phyloP scores from a whole-genome alignment of 257 asterid genomes.

The Hygrophila difformis region DNA sequence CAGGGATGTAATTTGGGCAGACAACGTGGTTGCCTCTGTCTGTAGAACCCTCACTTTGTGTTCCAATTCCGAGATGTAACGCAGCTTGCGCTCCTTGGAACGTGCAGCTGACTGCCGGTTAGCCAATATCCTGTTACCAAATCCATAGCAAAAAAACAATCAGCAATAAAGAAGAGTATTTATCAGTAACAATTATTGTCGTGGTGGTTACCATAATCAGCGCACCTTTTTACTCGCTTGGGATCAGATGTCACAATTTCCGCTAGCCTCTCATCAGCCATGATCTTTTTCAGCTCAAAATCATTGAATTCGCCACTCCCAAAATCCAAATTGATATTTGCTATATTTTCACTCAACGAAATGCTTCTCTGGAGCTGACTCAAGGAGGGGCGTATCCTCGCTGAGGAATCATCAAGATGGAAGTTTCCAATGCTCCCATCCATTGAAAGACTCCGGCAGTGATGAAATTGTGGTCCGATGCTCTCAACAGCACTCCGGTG shows the following conservation, averaged over 20 bases:
- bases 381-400: constrained; percentile 28
- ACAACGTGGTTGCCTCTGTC: constrained; percentile 63
- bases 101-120: constrained; percentile 97
- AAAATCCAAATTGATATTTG: constrained; percentile 39
- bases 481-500: constrained; percentile 52
- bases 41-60: constrained; percentile 82
- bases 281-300: constrained; percentile 66
- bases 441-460: constrained; percentile 79
- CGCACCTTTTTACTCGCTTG: constrained; percentile 90
- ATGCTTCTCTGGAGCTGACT: constrained; percentile 46
- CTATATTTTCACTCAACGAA: constrained; percentile 30
- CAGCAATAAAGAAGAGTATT: no score
- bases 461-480: constrained; percentile 44
- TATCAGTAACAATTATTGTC: no score
- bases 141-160: neutral
- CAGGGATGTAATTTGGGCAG: constrained; percentile 55
- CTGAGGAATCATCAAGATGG: constrained; percentile 44
- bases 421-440: constrained; percentile 65
- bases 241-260: constrained; percentile 78
- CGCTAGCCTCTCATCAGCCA: constrained; percentile 80
- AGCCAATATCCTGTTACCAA: constrained; percentile 65
- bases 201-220: no score
- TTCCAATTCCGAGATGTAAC: constrained; percentile 87
- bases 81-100: constrained; percentile 86
- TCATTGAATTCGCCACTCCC: constrained; percentile 73